Conservation (phyloP, 176 grass and related monocot species). For the Avena atlantica region DNA sequence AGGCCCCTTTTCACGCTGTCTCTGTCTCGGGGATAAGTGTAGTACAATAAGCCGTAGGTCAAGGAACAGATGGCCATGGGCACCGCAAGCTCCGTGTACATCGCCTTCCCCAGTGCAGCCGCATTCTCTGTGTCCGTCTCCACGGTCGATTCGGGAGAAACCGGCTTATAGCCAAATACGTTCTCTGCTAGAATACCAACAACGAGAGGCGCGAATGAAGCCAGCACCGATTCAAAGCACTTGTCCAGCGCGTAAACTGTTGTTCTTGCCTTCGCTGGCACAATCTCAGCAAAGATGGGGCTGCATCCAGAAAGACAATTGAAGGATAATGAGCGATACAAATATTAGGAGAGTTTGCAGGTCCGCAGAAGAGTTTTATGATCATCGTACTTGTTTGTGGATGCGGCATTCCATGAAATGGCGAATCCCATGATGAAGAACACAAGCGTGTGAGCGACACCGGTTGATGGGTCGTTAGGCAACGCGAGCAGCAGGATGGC, state of each 20-base stretch:
- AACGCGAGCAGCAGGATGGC: conserved; percentile 67
- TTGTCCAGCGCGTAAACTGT: conserved; percentile 67
- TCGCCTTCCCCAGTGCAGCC: conserved; percentile 52
- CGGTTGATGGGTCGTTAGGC: conserved; percentile 48
- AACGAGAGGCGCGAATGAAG: conserved; percentile 62
- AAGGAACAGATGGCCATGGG: conserved; percentile 67
- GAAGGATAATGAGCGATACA: neutral
- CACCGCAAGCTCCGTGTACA: conserved; percentile 65
- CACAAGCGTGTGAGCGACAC: conserved; percentile 36
- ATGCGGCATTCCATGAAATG: conserved; percentile 61
- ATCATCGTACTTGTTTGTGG: conserved; percentile 59
- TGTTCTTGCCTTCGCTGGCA: conserved; percentile 64
- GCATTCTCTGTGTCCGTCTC: conserved; percentile 60
- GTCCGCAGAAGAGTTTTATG: neutral
- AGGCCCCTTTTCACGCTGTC: conserved; percentile 41
- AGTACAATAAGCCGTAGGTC: conserved; percentile 65
- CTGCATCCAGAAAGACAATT: conserved; percentile 32
- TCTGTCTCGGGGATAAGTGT: conserved; percentile 64
- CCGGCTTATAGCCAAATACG: conserved; percentile 56
- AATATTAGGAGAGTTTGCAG: neutral
- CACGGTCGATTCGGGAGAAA: conserved; percentile 46
- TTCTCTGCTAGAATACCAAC: conserved; percentile 59
- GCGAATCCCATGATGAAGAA: conserved; percentile 71
- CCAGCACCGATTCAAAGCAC: conserved; percentile 60
- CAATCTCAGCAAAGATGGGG: conserved; percentile 71